Evolutionary conservation across 306 rosid species (phyloP).

Genomic region (Canavalia ensiformis): DNA sequence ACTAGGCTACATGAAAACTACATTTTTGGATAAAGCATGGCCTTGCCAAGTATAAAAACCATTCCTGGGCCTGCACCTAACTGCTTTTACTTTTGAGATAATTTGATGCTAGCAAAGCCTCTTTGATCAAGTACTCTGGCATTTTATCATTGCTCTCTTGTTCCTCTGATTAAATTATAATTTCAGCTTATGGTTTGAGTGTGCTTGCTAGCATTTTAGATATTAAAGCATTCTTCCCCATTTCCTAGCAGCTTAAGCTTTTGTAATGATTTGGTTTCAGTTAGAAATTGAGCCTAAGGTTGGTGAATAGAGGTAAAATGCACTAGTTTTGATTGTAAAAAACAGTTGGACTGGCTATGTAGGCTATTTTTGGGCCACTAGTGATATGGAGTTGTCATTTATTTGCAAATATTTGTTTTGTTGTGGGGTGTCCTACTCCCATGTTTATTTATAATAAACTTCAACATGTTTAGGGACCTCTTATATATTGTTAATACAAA

Average conservation of each 20-base stretch:
- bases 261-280: constrained; percentile 8
- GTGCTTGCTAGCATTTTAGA: background rate
- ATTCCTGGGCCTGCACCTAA: background rate
- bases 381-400: constrained; percentile 9
- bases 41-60: constrained; percentile 23
- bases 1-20: background rate
- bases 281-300: background rate
- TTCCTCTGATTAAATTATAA: constrained; percentile 26
- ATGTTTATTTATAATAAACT: constrained; percentile 14
- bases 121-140: constrained; percentile 21
- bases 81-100: constrained; percentile 31
- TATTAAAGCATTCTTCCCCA: background rate
- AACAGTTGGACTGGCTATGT: constrained; percentile 20
- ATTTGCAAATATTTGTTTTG: constrained; percentile 35
- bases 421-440: constrained; percentile 5
- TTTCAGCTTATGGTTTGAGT: constrained; percentile 8
- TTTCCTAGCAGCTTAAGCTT: constrained; percentile 10
- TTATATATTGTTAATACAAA: constrained; percentile 1
- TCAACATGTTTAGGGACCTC: constrained; percentile 30
- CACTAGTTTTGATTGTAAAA: constrained; percentile 4
- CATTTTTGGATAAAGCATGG: constrained; percentile 5
- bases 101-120: constrained; percentile 17
- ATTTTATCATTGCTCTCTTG: constrained; percentile 21
- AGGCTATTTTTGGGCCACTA: constrained; percentile 21
- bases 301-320: background rate